Base-by-base conservation (phyloP, 2,329 filamentous ascomycete genomes). In the Atkinsonella texensis region DNA sequence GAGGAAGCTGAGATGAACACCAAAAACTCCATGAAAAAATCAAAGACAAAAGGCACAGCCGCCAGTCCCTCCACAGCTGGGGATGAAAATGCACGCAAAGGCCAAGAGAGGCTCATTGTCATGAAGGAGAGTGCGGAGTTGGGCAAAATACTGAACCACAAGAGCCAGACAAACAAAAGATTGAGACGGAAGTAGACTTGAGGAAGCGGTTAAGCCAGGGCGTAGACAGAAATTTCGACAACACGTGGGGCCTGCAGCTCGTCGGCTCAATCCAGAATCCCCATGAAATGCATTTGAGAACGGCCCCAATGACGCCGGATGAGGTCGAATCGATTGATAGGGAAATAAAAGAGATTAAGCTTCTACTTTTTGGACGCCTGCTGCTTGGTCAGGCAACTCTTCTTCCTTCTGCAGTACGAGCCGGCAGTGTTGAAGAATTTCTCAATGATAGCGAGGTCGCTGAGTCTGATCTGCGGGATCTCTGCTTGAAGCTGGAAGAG, bases 171-270 rank as follows among this genome's bases (percentile, higher is more conserved):
- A 62, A 58, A 41, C 58, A 49, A 5, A 61, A 57, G 18, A 64
- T 64, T 1, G 62, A 64, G 44, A 61, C 60, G 0, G 62, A 64
- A 35, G 54, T 50, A 2, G 62, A 63, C 38, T 62, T 64, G 59
- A 58, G 59, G 10, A 57, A 60, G 28, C 60, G 47, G 53, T 32
- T 64, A 1, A 59, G 55, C 0, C 45, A 63, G 39, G 61, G 62
- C 1, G 59, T 59, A 33, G 55, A 62, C 51, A 63, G 62, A 52
- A 62, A 63, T 18, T 33, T 54, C 1, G 52, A 60, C 0, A 48
- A 54, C 2, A 5, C 51, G 0, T 54, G 47, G 49, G 60, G 60
- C 0, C 52, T 57, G 31, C 57, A 61, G 17, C 23, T 64, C 0
- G 46, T 63, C 10, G 62, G 62, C 1, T 62, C 59, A 0, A 6